Evolutionary conservation across 2,329 filamentous ascomycete species (phyloP), one percentile per base, ranked within the genome.

Genomic region (Trichophyton simii): DNA sequence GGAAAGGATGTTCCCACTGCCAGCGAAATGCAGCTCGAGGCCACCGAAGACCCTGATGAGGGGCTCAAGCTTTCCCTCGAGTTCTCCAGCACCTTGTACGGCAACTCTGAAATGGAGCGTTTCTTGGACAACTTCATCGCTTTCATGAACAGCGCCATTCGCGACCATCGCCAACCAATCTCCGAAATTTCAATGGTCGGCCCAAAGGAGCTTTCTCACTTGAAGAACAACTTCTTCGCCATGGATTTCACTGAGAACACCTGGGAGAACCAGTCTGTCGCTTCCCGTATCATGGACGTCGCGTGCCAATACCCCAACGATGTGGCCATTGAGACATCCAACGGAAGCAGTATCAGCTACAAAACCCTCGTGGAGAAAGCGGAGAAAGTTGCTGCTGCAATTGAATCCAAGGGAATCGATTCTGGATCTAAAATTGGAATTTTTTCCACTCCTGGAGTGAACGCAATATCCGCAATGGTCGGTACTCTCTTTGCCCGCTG

Each of bases 101-200:
- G 61, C 13, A 58, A 48, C 8, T 52, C 63, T 15, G 67, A 68
- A 38, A 68, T 69, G 67, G 66, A 67, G 20, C 67, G 66, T 25
- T 69, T 68, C 62, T 65, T 67, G 18, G 66, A 68, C 57, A 68
- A 68, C 54, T 69, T 69, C 62, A 34, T 67, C 9, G 48, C 63
- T 6, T 69, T 68, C 61, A 60, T 68, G 52, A 65, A 62, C 50
- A 68, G 64, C 50, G 61, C 63, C 44, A 64, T 69, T 62, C 65
- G 63, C 15, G 67, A 68, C 59, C 66, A 68, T 58, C 66, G 66
- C 11, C 67, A 68, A 52, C 66, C 67, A 2, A 63, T 69, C 28
- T 44, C 61, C 11, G 66, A 68, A 57, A 65, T 68, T 38, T 61
- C 61, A 18, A 65, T 67, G 62, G 67, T 66, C 44, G 67, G 67